Percentiles rank a stretch among this genome's conserved stretches.
Conservation (phyloP, 2,329 filamentous ascomycete species). For the Dactylella cylindrospora region DNA sequence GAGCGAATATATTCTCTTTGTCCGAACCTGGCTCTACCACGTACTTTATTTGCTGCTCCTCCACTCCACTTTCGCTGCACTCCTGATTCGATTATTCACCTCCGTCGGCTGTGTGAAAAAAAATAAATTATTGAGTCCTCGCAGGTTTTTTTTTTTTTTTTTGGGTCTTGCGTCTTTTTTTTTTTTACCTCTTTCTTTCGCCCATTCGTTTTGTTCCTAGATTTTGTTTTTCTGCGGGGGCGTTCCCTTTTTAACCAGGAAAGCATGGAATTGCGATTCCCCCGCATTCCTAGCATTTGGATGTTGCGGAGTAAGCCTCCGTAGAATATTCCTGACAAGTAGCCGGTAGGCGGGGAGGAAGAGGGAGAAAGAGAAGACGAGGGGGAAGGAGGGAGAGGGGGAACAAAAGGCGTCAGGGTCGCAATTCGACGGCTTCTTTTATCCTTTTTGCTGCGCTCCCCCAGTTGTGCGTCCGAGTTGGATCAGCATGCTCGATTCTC, state of each 20-base stretch:
- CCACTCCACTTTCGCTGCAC: conserved; percentile 40
- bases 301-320: conserved; percentile 22
- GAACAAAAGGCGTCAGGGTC: too few relatives aligned
- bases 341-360: too few relatives aligned
- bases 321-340: too few relatives aligned
- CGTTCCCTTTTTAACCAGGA: conserved; percentile 10
- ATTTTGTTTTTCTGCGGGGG: conserved; percentile 4
- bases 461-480: too few relatives aligned
- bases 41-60: too few relatives aligned
- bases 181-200: neutral
- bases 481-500: too few relatives aligned
- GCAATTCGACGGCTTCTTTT: too few relatives aligned
- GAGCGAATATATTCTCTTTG: conserved; percentile 43
- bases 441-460: too few relatives aligned
- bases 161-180: conserved; percentile 30
- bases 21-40: conserved; percentile 23
- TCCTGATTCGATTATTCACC: conserved; percentile 38
- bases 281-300: conserved; percentile 23
- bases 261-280: conserved; percentile 35
- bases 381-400: too few relatives aligned
- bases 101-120: conserved; percentile 25
- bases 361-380: too few relatives aligned
- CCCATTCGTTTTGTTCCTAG: conserved; percentile 1
- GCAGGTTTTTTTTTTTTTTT: conserved; percentile 14
- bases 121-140: conserved; percentile 31